Evolutionary conservation across 345 rosid genomes (phyloP).

Genomic region (Durio zibethinus): DNA sequence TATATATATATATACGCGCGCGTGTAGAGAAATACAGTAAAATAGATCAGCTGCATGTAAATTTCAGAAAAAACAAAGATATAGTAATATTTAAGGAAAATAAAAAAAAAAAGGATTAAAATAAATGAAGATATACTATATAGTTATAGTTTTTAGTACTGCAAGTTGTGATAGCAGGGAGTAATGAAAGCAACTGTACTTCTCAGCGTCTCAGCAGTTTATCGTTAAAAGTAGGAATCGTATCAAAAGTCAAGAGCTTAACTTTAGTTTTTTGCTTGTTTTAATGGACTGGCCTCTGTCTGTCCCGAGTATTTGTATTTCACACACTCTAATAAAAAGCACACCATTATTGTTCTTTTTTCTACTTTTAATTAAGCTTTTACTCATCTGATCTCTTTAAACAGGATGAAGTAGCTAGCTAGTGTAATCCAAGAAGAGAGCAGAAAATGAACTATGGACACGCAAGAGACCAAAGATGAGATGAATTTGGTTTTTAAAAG

Average conservation of each 20-base stretch:
- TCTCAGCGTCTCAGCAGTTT: conserved; percentile 7
- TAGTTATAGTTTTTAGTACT: too few relatives aligned
- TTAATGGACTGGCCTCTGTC: not conserved
- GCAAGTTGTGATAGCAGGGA: too few relatives aligned
- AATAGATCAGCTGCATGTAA: too few relatives aligned
- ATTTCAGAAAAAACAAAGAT: too few relatives aligned
- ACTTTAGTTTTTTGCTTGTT: conserved; percentile 11
- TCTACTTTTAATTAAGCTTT: too few relatives aligned
- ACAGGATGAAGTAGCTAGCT: not conserved
- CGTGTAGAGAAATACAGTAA: too few relatives aligned
- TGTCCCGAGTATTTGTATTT: not conserved
- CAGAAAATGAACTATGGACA: not conserved
- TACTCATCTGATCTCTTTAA: not conserved
- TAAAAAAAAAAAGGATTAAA: too few relatives aligned
- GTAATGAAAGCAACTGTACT: too few relatives aligned
- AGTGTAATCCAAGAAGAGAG: not conserved
- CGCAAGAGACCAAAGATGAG: not conserved
- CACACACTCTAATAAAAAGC: not conserved
- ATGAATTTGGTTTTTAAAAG: not conserved
- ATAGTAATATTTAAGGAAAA: too few relatives aligned
- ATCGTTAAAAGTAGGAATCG: conserved; percentile 19
- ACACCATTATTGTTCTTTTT: not conserved
- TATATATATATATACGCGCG: too few relatives aligned
- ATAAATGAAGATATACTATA: too few relatives aligned
- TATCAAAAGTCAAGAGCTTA: conserved; percentile 20